Evolutionary conservation across 129 eudicot species (phyloP).

Genomic region (Silybum marianum): DNA sequence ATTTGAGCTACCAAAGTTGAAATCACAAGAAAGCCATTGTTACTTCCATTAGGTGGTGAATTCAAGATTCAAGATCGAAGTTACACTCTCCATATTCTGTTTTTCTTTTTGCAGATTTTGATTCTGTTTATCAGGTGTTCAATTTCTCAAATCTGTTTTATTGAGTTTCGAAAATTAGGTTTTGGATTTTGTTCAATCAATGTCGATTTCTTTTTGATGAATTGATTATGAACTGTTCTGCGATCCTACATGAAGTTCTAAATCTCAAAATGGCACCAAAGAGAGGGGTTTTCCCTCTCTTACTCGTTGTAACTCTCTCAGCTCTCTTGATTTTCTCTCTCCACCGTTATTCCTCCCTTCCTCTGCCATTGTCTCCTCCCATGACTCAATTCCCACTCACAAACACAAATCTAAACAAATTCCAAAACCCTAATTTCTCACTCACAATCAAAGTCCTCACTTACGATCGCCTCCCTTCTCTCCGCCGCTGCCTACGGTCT

Average conservation of each 20-base stretch:
- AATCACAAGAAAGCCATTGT: constrained; percentile 6
- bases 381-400: constrained; percentile 37
- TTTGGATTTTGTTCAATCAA: background rate
- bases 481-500: constrained; percentile 78
- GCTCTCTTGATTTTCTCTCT: constrained; percentile 46
- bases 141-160: constrained; percentile 9
- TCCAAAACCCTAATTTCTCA: constrained; percentile 45
- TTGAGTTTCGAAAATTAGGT: constrained; percentile 17
- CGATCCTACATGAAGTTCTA: constrained; percentile 13
- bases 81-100: constrained; percentile 2
- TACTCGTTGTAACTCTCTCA: constrained; percentile 32
- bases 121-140: background rate
- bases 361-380: constrained; percentile 40
- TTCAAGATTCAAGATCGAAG: constrained; percentile 23
- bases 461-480: constrained; percentile 76
- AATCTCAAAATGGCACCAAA: constrained; percentile 33
- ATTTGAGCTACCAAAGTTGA: constrained; percentile 5
- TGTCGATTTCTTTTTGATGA: constrained; percentile 4
- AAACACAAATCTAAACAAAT: constrained; percentile 6
- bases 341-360: constrained; percentile 46
- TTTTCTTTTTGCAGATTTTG: background rate
- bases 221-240: constrained; percentile 8
- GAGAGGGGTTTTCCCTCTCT: constrained; percentile 42
- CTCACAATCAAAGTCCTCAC: constrained; percentile 81
- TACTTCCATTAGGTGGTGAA: background rate